Base-by-base conservation (phyloP, 2,329 filamentous ascomycete genomes). In the Alternaria rosae region DNA sequence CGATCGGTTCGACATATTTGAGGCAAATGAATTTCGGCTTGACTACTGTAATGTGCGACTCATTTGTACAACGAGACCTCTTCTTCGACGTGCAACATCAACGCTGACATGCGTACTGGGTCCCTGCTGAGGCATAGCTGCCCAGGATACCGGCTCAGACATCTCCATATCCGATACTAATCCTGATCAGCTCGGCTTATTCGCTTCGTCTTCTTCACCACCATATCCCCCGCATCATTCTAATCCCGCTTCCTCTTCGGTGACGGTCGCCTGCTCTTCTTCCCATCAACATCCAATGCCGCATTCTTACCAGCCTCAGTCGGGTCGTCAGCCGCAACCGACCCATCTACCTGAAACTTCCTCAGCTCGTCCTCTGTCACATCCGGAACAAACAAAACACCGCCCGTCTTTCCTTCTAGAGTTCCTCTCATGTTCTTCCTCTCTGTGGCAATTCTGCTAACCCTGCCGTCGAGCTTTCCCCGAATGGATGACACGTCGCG, bases 361-460 rank as follows among this genome's bases (percentile, higher is more conserved):
- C n/a, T 11, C 4, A 68, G 43, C 25, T 70, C 65, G 6, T 54
- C 44, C 11, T 60, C 57, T 17, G 59, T 64, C 12, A 67, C 53
- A 4, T 44, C 20, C 2, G 63, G 67, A 3, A 68, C 44, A 47
- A 64, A 70, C 3, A 65, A 20, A 10, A 26, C 12, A 4, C 51
- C 50, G 4, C 35, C 38, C 6, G 17, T 45, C 6, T 42, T 23
- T 3, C 38, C 13, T 6, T 20, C 21, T 5, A 56, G 2, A 12
- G 51, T 7, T 9, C 5, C 11, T 4, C 43, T 10, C 12, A 56
- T 47, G 1, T 5, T 10, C 25, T 7, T 25, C 8, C 57, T 21
- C 4, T 26, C 32, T 12, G 32, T 4, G 1, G 32, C 32, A 11
- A 60, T 17, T 6, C 38, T 28, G 11, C 35, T 43, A 11, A 10